Evolutionary conservation across 352 stramenopile genomes (phyloP).

Genomic region (Globisporangium recalcitrans): DNA sequence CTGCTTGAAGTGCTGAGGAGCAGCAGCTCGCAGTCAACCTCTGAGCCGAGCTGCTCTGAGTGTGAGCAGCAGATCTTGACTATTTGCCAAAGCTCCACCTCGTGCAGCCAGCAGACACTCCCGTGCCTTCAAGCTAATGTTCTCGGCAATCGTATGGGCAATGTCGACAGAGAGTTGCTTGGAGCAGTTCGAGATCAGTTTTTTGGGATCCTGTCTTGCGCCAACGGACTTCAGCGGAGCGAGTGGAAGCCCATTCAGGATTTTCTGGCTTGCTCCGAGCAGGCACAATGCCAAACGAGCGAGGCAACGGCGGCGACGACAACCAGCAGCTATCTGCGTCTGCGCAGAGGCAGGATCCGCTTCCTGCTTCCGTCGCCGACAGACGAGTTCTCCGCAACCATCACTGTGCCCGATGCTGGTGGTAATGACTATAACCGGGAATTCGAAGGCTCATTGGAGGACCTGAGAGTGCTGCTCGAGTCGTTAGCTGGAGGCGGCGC

Average conservation of each 20-base stretch:
- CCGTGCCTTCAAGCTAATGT: background rate
- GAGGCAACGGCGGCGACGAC: background rate
- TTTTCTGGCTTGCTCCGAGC: slow-evolving; percentile 13
- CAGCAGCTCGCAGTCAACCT: background rate
- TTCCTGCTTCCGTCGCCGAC: background rate
- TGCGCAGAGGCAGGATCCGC: slow-evolving; percentile 5
- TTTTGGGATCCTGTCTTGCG: background rate
- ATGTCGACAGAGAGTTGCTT: background rate
- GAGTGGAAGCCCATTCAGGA: background rate
- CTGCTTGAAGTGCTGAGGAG: background rate
- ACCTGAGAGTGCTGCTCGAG: background rate
- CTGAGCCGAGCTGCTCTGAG: background rate
- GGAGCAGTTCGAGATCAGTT: slow-evolving; percentile 3
- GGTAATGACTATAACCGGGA: background rate
- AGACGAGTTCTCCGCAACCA: background rate
- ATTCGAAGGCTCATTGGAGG: slow-evolving; percentile 4
- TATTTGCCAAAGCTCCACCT: background rate
- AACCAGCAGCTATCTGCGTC: slow-evolving; percentile 9
- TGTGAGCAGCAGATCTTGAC: slow-evolving; percentile 12
- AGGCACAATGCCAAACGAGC: slow-evolving; percentile 10
- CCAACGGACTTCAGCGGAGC: background rate
- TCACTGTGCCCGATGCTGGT: background rate
- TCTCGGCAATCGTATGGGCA: background rate
- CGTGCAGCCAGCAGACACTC: slow-evolving; percentile 5
- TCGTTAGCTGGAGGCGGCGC: background rate